phyloP scores from a whole-genome alignment of 257 asterid genomes.

The Craterostigma plantagineum region DNA sequence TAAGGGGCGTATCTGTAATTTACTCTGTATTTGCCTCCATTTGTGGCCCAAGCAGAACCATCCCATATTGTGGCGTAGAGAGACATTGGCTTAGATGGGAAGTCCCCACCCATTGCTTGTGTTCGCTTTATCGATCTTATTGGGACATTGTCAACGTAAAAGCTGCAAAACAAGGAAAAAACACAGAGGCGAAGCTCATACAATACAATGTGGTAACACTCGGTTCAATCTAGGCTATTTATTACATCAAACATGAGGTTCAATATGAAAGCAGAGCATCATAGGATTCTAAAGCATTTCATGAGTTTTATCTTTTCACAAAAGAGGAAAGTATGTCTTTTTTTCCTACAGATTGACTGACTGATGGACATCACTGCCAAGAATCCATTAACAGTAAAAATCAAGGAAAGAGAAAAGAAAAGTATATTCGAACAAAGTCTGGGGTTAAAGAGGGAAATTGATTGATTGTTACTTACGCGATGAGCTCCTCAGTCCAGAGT shows the following conservation, averaged over 20 bases:
- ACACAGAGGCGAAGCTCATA: too few relatives aligned
- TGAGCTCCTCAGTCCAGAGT: conserved; percentile 48
- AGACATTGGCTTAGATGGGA: conserved; percentile 78
- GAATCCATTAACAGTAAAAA: conserved; percentile 14
- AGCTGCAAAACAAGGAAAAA: conserved; percentile 29
- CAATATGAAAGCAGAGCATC: conserved; percentile 6
- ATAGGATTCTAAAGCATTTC: conserved; percentile 9
- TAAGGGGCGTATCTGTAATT: conserved; percentile 73
- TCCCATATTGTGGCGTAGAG: conserved; percentile 85
- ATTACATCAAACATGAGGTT: too few relatives aligned
- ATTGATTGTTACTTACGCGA: conserved; percentile 39
- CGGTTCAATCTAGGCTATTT: too few relatives aligned
- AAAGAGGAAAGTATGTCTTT: conserved; percentile 10
- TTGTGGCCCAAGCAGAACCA: conserved; percentile 76
- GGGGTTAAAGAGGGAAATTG: too few relatives aligned
- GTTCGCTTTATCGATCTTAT: conserved; percentile 57
- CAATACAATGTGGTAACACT: too few relatives aligned
- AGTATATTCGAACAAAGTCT: conserved; percentile 2
- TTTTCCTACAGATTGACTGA: conserved; percentile 6
- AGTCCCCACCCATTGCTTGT: conserved; percentile 65
- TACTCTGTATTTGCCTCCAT: conserved; percentile 56
- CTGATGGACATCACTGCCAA: conserved; percentile 3
- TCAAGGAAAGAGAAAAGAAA: too few relatives aligned
- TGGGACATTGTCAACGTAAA: conserved; percentile 62
- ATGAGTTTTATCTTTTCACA: conserved; percentile 7